These are phyloP conservation scores for Triticum monococcum DNA, from an alignment of 176 grass and related monocot genomes.

Conservation along the genomic window DNA sequence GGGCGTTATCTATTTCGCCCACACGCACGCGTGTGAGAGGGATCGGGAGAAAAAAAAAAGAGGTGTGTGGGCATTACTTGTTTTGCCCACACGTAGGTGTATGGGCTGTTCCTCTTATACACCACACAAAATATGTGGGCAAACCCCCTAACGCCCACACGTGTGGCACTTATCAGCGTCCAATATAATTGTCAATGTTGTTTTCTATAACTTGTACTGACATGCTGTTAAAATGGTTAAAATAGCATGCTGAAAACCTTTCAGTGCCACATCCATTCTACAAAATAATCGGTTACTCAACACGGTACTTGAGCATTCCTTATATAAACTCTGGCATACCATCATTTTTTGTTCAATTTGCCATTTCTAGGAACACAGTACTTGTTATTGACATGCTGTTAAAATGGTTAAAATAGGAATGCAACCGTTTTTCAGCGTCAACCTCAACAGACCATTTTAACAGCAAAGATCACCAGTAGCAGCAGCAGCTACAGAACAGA, in stretches of 20 bases:
- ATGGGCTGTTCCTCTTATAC: no score
- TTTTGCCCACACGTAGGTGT: no score
- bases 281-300: not conserved
- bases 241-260: not conserved
- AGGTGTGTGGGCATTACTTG: no score
- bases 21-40: no score
- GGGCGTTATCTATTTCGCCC: no score
- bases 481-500: not conserved
- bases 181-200: not conserved
- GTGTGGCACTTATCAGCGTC: no score
- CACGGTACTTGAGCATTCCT: not conserved
- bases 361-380: not conserved
- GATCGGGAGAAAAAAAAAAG: no score
- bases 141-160: no score
- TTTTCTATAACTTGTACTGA: not conserved
- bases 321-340: not conserved
- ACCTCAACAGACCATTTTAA: not conserved
- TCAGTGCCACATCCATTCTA: not conserved
- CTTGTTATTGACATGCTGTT: no score
- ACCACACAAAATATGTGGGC: no score
- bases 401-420: no score
- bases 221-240: not conserved
- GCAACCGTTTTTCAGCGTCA: not conserved
- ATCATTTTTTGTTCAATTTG: not conserved
- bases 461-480: not conserved